Evolutionary conservation across 331 rosid species (phyloP).

Genomic region (Quercus lobata): DNA sequence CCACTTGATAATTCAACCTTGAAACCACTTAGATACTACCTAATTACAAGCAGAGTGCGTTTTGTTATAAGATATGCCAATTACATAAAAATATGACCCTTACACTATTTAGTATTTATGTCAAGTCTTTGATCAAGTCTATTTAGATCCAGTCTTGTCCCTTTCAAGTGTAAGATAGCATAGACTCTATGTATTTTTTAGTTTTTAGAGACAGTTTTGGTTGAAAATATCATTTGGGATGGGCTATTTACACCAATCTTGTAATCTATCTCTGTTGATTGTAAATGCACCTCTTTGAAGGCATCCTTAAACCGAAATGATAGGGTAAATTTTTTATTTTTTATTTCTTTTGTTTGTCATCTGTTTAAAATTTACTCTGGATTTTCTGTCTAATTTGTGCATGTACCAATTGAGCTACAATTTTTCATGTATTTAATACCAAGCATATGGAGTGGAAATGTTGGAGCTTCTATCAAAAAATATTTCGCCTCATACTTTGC

Average conservation of each 20-base stretch:
- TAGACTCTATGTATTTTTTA: not conserved
- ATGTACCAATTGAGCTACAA: too few species aligned
- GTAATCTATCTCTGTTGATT: not conserved
- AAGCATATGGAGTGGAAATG: too few species aligned
- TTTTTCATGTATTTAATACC: too few species aligned
- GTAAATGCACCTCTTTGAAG: not conserved
- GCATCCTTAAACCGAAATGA: not conserved
- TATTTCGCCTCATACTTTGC: slow-evolving; percentile 83
- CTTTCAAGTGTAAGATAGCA: not conserved
- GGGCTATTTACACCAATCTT: not conserved
- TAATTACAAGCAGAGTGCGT: too few species aligned
- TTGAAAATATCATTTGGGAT: not conserved
- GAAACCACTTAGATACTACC: too few species aligned
- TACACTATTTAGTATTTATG: not conserved
- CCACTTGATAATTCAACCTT: too few species aligned
- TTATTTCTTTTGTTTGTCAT: not conserved
- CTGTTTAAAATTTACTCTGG: too few species aligned
- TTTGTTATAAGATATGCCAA: too few species aligned
- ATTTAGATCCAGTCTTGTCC: not conserved
- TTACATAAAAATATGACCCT: too few species aligned
- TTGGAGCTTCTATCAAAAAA: slow-evolving; percentile 14
- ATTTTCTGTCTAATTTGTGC: too few species aligned
- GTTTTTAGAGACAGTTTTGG: not conserved
- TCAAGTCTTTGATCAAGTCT: not conserved
- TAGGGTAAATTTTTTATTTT: not conserved